Evolutionary conservation across 441 rosid species (phyloP), one percentile per base, ranked within the genome.

Genomic region (Eugenia klotzschiana): DNA sequence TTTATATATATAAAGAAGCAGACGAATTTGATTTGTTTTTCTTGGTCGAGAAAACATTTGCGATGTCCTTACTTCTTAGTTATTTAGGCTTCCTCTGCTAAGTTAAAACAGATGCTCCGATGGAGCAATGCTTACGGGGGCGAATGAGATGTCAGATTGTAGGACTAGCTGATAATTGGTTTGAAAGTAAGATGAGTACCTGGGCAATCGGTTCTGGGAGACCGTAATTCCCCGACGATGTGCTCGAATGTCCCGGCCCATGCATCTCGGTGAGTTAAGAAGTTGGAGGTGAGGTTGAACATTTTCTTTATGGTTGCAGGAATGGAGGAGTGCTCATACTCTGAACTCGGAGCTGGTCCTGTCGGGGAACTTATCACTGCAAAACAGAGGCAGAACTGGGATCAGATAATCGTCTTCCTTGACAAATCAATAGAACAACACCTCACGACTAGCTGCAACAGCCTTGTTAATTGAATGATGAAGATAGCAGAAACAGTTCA

Each of bases 161-260:
- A 37, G 77, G 46, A 20, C 46, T 64, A 33, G 46, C 77, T 33
- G 37, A 33, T 5, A 9, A 46, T 33, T 81, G 37, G 73, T 49
- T 12, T 80, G n/a, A 27, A 46, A 6, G 49, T n/a, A 9, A 7
- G 40, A 27, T 80, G 53, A 9, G 27, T 89, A 90, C 97, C 93
- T 49, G 97, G 99, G 85, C 98, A 96, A 83, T 96, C 99, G 13
- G 96, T 91, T 89, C 98, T 91, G 4, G 99, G 98, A 64, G 94
- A 88, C 46, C 91, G 87, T 80, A 95, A 86, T 83, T 89, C 91
- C 64, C 88, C 88, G 22, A 93, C 89, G 37, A 96, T 93, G 23
- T 88, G 92, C 88, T 96, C 98, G 41, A 96, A 95, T n/a, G 98
- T 95, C 54, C 93, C 94, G 1, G 99, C 99, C 99, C 99, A 95